A percentile compares a stretch with the other conserved stretches of the same genome.
Evolutionary conservation across 176 grass and related monocot species (phyloP).

Genomic region (Oryza brachyantha): DNA sequence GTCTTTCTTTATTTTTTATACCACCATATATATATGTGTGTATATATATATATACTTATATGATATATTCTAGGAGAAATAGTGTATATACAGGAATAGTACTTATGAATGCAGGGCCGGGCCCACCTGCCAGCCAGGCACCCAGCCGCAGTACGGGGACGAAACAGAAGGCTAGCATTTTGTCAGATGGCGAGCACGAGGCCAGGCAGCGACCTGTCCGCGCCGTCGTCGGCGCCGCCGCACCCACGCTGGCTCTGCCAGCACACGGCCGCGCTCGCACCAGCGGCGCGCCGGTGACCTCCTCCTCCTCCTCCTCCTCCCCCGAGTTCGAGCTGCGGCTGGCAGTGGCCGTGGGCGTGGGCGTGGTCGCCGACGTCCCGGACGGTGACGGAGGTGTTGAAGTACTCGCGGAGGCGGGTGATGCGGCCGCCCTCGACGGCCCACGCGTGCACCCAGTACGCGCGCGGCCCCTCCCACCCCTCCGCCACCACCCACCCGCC

Average conservation of each 20-base stretch:
- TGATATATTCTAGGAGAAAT: too few species aligned
- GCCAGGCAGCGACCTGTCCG: slow-evolving; percentile 12
- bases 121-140: too few species aligned
- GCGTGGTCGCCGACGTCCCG: slow-evolving; percentile 1
- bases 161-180: too few species aligned
- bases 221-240: not conserved
- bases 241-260: slow-evolving; percentile 33
- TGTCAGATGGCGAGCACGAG: slow-evolving; percentile 44
- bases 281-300: not conserved
- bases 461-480: slow-evolving; percentile 41
- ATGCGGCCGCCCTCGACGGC: slow-evolving; percentile 40
- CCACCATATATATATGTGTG: too few species aligned
- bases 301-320: not conserved
- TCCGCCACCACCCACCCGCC: slow-evolving; percentile 46
- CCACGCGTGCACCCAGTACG: slow-evolving; percentile 56
- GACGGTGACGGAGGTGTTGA: slow-evolving; percentile 43
- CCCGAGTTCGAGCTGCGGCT: not conserved
- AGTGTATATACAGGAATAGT: too few species aligned
- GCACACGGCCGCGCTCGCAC: not conserved
- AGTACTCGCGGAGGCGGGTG: slow-evolving; percentile 44
- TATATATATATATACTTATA: too few species aligned
- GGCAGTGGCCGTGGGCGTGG: not conserved
- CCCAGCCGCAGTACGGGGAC: too few species aligned
- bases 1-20: too few species aligned
- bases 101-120: too few species aligned